Percentiles rank a stretch among this genome's conserved stretches.
Evolutionary conservation across 78 protist genomes (phyloP).

Genomic region (Protostelium mycophagum): DNA sequence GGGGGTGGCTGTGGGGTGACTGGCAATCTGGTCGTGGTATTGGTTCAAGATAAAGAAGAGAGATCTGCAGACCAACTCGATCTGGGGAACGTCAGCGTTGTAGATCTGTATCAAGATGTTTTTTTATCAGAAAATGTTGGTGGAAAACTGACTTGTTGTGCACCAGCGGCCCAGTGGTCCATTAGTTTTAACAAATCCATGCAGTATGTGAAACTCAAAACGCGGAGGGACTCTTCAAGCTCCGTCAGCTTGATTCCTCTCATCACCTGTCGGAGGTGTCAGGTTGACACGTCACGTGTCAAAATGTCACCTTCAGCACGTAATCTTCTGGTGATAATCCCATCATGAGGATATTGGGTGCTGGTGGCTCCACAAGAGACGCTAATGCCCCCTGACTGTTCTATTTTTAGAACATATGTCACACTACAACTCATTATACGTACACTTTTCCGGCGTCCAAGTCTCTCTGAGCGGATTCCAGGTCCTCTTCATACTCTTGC

Average conservation of each 20-base stretch:
- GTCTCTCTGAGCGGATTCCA: neutral
- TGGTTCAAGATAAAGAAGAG: conserved; percentile 42
- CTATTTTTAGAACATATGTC: neutral
- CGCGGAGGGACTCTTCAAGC: conserved; percentile 19
- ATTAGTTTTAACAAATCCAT: conserved; percentile 4
- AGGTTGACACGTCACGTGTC: neutral
- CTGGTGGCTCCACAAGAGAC: neutral
- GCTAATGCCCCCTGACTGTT: neutral
- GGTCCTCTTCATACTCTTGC: conserved; percentile 13
- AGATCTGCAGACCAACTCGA: conserved; percentile 23
- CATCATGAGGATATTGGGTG: conserved; percentile 17
- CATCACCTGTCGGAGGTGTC: neutral
- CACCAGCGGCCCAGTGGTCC: neutral
- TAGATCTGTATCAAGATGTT: neutral
- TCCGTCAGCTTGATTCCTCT: conserved; percentile 20
- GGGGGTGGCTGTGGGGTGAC: neutral
- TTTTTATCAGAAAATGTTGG: neutral
- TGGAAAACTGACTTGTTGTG: conserved; percentile 9
- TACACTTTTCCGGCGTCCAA: neutral
- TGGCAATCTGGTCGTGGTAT: conserved; percentile 36
- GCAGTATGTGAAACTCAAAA: conserved; percentile 9
- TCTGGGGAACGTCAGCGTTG: neutral
- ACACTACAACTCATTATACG: neutral
- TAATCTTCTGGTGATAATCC: conserved; percentile 9
- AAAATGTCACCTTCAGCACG: conserved; percentile 5